Conservation (phyloP, 108 stramenopile species). For the Epipyxis sp. region DNA sequence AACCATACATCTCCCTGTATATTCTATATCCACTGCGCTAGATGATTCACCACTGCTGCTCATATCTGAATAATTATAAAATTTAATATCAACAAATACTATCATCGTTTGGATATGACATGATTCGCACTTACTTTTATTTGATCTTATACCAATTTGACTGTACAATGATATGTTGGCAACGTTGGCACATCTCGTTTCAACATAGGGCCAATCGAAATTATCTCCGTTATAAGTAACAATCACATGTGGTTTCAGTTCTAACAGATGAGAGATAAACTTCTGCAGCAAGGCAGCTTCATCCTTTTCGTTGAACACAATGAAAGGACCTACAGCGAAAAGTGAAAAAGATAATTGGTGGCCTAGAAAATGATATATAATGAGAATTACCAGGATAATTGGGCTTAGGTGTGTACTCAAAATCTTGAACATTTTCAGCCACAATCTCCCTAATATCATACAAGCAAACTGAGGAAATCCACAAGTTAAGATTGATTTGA, state of each 20-base stretch:
- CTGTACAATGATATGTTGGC: conserved; percentile 80
- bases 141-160: conserved; percentile 73
- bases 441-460: background rate
- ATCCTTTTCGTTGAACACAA: conserved; percentile 70
- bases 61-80: background rate
- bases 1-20: conserved; percentile 71
- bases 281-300: background rate
- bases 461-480: background rate
- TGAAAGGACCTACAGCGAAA: conserved; percentile 65
- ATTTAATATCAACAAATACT: background rate
- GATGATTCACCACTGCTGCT: conserved; percentile 42
- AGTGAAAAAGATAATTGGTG: background rate
- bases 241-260: conserved; percentile 82
- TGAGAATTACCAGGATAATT: conserved; percentile 67
- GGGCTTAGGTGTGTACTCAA: conserved; percentile 96
- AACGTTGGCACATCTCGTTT: conserved; percentile 64
- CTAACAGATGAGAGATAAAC: conserved; percentile 23
- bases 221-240: conserved; percentile 99
- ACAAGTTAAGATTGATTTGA: conserved; percentile 69
- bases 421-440: conserved; percentile 56
- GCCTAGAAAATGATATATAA: background rate
- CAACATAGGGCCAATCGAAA: conserved; percentile 98
- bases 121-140: background rate
- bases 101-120: background rate
- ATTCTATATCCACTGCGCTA: conserved; percentile 57